Evolutionary conservation across 306 rosid species (phyloP).

Genomic region (Cucumis cinereus): DNA sequence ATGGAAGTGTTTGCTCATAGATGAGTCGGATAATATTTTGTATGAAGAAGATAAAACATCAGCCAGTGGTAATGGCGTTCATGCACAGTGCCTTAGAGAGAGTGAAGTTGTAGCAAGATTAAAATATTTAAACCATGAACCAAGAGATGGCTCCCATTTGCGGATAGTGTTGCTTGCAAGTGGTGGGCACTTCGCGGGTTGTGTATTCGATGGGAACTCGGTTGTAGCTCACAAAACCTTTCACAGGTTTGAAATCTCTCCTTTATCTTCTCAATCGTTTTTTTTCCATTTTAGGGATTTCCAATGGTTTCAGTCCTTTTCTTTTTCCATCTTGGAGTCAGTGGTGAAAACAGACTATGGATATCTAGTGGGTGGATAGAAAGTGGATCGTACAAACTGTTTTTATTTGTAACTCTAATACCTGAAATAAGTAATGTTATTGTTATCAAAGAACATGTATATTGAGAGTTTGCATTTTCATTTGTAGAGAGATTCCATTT

Average conservation of each 20-base stretch:
- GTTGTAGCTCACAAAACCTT: slow-evolving; percentile 90
- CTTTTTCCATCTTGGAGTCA: not conserved
- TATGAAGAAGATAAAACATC: slow-evolving; percentile 24
- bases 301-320: not conserved
- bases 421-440: not conserved
- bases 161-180: slow-evolving; percentile 79
- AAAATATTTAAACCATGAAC: slow-evolving; percentile 40
- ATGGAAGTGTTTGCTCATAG: slow-evolving; percentile 67
- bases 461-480: not conserved
- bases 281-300: not conserved
- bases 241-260: slow-evolving; percentile 53
- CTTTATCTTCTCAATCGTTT: not conserved
- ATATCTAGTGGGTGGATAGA: not conserved
- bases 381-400: not conserved
- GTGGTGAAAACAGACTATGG: not conserved
- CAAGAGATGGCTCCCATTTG: slow-evolving; percentile 48
- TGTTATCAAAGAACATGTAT: not conserved
- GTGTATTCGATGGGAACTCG: slow-evolving; percentile 71
- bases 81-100: slow-evolving; percentile 11
- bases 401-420: not conserved
- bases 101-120: slow-evolving; percentile 40
- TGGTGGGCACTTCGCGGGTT: slow-evolving; percentile 91
- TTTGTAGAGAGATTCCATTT: not conserved
- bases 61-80: not conserved
- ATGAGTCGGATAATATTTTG: slow-evolving; percentile 38